Evolutionary conservation across 352 stramenopile species (phyloP).

Genomic region (Pythium brassicae): DNA sequence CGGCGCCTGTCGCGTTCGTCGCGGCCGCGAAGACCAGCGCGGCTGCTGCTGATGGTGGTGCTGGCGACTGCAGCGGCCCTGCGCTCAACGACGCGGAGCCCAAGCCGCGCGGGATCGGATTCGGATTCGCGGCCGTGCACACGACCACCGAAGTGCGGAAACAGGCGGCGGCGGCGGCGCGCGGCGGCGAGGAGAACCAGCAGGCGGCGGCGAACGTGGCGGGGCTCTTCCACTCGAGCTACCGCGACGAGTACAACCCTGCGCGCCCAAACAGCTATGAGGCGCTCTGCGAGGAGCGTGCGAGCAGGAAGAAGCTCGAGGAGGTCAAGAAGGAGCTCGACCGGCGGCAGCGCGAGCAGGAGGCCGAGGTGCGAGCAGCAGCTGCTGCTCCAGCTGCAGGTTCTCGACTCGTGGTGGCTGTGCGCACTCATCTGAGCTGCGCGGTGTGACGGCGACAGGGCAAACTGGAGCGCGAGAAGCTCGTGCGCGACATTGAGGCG

Average conservation of each 20-base stretch:
- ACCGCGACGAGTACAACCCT: constrained; percentile 87
- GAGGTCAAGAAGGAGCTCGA: constrained; percentile 80
- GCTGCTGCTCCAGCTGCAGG: too few species aligned
- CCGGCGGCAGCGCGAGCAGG: constrained; percentile 67
- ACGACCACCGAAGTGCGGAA: constrained; percentile 31
- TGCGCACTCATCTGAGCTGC: too few species aligned
- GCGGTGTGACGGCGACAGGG: constrained; percentile 21
- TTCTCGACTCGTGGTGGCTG: too few species aligned
- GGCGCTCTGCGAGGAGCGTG: constrained; percentile 75
- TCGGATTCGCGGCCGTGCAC: constrained; percentile 33
- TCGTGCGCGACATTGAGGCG: constrained; percentile 67
- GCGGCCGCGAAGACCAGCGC: background rate
- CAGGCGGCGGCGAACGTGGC: constrained; percentile 7
- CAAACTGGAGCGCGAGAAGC: constrained; percentile 62
- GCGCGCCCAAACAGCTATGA: constrained; percentile 88
- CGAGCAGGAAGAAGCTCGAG: constrained; percentile 71
- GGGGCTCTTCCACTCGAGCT: constrained; percentile 71
- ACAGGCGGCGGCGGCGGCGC: constrained; percentile 3
- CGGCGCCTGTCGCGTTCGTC: background rate
- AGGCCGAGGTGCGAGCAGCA: constrained; percentile 40
- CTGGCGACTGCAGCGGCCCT: background rate
- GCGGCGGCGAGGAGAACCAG: constrained; percentile 11
- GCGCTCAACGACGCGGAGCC: constrained; percentile 1
- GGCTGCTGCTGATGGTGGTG: background rate
- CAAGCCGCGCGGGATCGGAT: constrained; percentile 7